Evolutionary conservation across 2,329 filamentous ascomycete genomes (phyloP), one percentile per base, ranked within the genome.

Genomic region (Orbilia brochopaga): DNA sequence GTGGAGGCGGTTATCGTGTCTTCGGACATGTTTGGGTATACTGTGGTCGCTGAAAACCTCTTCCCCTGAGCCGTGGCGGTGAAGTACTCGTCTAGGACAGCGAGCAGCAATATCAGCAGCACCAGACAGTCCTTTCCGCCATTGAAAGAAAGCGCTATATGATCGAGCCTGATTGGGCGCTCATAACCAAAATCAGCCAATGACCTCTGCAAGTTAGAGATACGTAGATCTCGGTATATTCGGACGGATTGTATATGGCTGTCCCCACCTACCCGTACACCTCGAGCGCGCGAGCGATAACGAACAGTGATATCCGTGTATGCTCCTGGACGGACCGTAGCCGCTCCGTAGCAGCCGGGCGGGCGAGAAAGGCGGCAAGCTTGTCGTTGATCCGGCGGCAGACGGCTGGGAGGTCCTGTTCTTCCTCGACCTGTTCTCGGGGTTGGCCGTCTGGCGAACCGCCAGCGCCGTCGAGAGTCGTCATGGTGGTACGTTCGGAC

Each of bases 91-190:
- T 82, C 78, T 1, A 88, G 79, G 19, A 83, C 83, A 73, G 89
- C 88, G 75, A 97, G 87, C 78, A 96, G 91, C 74, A 97, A 83
- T 77, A 97, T 85, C 5, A 97, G 84, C 17, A 97, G 87, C 59
- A 97, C 92, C 17, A 97, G 88, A 77, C 93, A 97, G 83, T 97
- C 94, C 80, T 99, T 99, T 73, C 94, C 94, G 78, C 94, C 94
- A 77, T 99, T 99, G 81, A 97, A 99, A 64, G 93, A 96, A 74
- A 97, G 83, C 3, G 92, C 91, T 72, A 97, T 84, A 78, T 95
- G 85, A 67, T 88, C 84, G 73, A 89, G 85, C 67, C 90, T 94
- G 76, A 57, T 63, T 48, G 23, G n/a, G 42, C 13, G 56, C 35
- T 40, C n/a, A 19, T 40, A 48, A 50, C n/a, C 37, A 6, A 40